Evolutionary conservation across 495 filamentous ascomycete species (phyloP).

Genomic region (Aspergillus nanangensis): DNA sequence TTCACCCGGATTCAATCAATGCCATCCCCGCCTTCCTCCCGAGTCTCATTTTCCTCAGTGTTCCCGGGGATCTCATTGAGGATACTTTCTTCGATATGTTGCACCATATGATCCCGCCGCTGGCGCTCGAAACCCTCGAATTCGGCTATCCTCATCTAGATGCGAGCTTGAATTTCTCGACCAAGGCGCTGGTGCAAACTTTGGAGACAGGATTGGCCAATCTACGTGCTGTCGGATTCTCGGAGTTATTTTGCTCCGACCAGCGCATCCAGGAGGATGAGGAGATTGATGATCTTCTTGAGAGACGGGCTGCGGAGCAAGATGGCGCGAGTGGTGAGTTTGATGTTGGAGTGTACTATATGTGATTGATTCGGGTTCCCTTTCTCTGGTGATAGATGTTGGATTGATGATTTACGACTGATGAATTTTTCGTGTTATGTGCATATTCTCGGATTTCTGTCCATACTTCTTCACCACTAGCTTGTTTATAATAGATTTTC

Average conservation of each 20-base stretch:
- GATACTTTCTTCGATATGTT: slow-evolving; percentile 28
- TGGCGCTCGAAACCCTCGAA: slow-evolving; percentile 21
- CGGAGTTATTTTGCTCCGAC: slow-evolving; percentile 13
- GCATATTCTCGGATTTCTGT: too few species aligned
- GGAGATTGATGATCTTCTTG: slow-evolving; percentile 21
- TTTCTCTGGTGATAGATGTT: too few species aligned
- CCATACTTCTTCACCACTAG: too few species aligned
- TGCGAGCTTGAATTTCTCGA: slow-evolving; percentile 14
- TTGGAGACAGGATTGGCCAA: slow-evolving; percentile 18
- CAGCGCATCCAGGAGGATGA: slow-evolving; percentile 17
- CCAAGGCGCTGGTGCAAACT: slow-evolving; percentile 13
- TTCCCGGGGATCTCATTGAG: slow-evolving; percentile 26
- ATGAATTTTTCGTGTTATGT: too few species aligned
- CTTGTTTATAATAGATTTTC: too few species aligned
- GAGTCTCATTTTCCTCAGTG: slow-evolving; percentile 19
- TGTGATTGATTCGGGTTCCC: neutral
- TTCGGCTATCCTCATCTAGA: slow-evolving; percentile 17
- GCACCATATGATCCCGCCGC: slow-evolving; percentile 5
- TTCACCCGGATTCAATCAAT: slow-evolving; percentile 22
- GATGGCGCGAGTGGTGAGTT: neutral
- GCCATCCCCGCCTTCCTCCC: slow-evolving; percentile 22
- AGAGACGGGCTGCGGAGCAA: slow-evolving; percentile 6
- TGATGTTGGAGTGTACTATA: slow-evolving; percentile 15
- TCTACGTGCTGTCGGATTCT: slow-evolving; percentile 20
- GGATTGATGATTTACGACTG: too few species aligned